Evolutionary conservation across 176 grass and related monocot genomes (phyloP).

Genomic region (Coix lacrymajobi): DNA sequence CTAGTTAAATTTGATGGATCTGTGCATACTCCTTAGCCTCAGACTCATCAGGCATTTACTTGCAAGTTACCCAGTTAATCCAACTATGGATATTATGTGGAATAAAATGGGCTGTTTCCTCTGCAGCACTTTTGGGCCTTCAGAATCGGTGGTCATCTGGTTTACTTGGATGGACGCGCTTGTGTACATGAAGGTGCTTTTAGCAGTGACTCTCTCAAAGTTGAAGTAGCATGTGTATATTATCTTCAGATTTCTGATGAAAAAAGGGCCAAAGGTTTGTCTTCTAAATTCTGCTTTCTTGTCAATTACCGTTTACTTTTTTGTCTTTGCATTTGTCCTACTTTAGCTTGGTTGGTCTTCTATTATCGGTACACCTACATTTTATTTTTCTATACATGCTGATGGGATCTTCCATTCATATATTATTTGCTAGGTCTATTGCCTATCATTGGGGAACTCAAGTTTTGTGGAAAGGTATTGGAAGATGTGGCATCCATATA

Average conservation of each 20-base stretch:
- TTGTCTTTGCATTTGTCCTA: conserved; percentile 2
- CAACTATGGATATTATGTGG: background rate
- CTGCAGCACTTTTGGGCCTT: conserved; percentile 58
- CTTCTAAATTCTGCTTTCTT: background rate
- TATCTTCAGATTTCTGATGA: conserved; percentile 76
- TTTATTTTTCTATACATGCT: background rate
- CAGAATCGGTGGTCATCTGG: conserved; percentile 62
- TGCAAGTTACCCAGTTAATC: background rate
- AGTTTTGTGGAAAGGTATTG: conserved; percentile 50
- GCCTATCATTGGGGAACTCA: conserved; percentile 67
- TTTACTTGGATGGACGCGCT: conserved; percentile 59
- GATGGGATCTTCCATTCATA: background rate
- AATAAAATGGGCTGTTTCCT: conserved; percentile 28
- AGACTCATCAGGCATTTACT: background rate
- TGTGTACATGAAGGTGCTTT: conserved; percentile 40
- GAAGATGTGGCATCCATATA: conserved; percentile 41
- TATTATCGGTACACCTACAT: background rate
- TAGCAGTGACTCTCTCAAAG: conserved; percentile 65
- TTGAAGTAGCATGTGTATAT: conserved; percentile 78
- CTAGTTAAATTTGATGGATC: conserved; percentile 8
- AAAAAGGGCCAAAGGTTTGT: conserved; percentile 71
- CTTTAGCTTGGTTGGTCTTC: conserved; percentile 42
- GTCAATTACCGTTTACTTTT: background rate
- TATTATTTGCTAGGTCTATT: conserved; percentile 58
- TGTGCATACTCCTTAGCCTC: background rate